Conservation (phyloP, 2,329 filamentous ascomycete genomes). For the Claviceps purpurea region DNA sequence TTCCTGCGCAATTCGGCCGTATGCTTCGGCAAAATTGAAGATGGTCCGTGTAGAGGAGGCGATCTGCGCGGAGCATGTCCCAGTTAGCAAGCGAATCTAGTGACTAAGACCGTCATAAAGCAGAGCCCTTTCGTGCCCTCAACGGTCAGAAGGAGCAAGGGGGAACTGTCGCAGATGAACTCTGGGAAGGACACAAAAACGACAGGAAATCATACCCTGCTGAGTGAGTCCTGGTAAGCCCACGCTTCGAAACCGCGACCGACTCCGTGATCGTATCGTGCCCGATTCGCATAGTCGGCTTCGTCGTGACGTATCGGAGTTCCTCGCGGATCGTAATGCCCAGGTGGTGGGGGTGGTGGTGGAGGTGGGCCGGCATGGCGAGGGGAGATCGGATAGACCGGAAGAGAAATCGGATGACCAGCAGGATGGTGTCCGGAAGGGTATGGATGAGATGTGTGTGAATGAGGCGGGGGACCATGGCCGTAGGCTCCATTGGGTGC, state of each 20-base stretch:
- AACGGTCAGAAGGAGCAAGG: not conserved
- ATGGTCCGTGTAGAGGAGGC: slow-evolving; percentile 37
- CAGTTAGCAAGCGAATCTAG: no score
- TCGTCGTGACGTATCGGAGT: slow-evolving; percentile 31
- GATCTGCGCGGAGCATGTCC: slow-evolving; percentile 25
- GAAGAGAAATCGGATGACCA: slow-evolving; percentile 31
- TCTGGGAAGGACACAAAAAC: not conserved
- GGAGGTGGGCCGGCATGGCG: slow-evolving; percentile 28
- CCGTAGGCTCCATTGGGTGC: slow-evolving; percentile 24
- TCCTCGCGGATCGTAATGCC: slow-evolving; percentile 30
- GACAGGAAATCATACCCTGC: slow-evolving; percentile 19
- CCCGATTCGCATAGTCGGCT: slow-evolving; percentile 27
- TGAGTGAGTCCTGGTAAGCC: slow-evolving; percentile 39
- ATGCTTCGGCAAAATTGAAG: slow-evolving; percentile 44
- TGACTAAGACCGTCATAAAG: no score
- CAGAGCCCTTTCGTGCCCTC: no score
- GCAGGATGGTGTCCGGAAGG: slow-evolving; percentile 30
- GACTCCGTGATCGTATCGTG: slow-evolving; percentile 31
- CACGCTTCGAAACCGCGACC: slow-evolving; percentile 38
- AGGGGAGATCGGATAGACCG: slow-evolving; percentile 37
- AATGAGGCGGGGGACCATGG: slow-evolving; percentile 20
- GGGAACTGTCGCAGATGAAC: not conserved
- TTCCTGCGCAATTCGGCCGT: slow-evolving; percentile 39
- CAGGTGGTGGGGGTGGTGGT: slow-evolving; percentile 25
- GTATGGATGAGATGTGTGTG: slow-evolving; percentile 26